phyloP scores from a whole-genome alignment of 352 stramenopile species.

The Thalassiosira mediterranea region DNA sequence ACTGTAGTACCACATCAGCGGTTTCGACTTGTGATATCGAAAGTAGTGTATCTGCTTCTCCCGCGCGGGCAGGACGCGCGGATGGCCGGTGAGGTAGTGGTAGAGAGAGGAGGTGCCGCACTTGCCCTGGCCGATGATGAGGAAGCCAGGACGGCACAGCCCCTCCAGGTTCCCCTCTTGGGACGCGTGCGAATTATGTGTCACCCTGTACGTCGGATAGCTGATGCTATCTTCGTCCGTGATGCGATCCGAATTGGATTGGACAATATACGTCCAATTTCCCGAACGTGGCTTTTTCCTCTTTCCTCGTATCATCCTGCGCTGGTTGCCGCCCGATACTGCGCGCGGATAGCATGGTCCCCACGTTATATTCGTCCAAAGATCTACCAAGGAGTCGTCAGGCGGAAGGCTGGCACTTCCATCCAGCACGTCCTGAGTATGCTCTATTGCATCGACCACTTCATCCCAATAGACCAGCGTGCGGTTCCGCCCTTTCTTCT shows the following conservation, averaged over 20 bases:
- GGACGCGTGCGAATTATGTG: not conserved
- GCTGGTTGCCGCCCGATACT: not conserved
- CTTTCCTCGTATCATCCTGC: not conserved
- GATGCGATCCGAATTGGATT: constrained; percentile 15
- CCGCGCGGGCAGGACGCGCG: constrained; percentile 64
- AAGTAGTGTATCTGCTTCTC: constrained; percentile 85
- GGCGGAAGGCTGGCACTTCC: not conserved
- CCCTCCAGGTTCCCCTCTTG: constrained; percentile 25
- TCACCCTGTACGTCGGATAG: constrained; percentile 26
- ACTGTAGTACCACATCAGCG: constrained; percentile 73
- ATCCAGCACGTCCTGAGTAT: constrained; percentile 5
- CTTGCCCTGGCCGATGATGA: constrained; percentile 84
- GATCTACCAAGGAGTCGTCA: constrained; percentile 2
- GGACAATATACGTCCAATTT: constrained; percentile 42
- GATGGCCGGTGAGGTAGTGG: constrained; percentile 78
- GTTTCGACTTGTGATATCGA: constrained; percentile 51
- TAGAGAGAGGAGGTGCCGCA: constrained; percentile 82
- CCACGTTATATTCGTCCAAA: constrained; percentile 35
- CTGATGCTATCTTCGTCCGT: constrained; percentile 18
- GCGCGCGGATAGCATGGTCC: constrained; percentile 40
- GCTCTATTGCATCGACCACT: constrained; percentile 37
- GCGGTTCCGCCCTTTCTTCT: constrained; percentile 6
- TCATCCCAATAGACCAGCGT: constrained; percentile 47
- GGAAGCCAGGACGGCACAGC: constrained; percentile 74
- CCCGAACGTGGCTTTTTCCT: not conserved